Evolutionary conservation across 1,284 basidiomycete genomes (phyloP).

Genomic region (Tilletia indica): DNA sequence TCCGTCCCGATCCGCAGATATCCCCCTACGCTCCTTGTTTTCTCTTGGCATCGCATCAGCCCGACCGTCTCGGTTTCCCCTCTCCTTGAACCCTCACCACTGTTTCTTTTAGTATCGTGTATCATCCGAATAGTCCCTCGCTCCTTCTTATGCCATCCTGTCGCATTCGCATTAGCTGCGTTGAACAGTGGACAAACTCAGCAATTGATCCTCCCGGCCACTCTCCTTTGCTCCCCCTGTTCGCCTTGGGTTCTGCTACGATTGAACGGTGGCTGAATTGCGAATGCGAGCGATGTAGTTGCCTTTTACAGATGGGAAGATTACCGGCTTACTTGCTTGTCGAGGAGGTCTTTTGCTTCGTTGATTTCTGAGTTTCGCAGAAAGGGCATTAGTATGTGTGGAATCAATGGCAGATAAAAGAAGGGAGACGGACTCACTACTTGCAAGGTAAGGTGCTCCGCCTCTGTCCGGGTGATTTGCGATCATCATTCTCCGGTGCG

Average conservation of each 20-base stretch:
- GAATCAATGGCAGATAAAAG: background rate
- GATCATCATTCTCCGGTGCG: conserved; percentile 57
- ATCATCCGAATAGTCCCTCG: conserved; percentile 1
- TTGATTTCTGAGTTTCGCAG: conserved; percentile 43
- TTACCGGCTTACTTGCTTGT: conserved; percentile 45
- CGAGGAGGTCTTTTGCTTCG: conserved; percentile 54
- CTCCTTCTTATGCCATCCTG: no score
- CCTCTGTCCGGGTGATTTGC: conserved; percentile 91
- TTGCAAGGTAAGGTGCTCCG: conserved; percentile 92
- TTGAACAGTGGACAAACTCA: background rate
- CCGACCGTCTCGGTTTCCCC: background rate
- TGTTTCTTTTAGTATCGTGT: background rate
- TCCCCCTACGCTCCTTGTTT: no score
- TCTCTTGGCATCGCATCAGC: background rate
- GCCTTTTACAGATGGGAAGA: background rate
- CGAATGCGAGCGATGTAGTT: background rate
- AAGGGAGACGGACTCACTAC: conserved; percentile 59
- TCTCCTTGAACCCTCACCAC: background rate
- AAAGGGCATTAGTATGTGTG: background rate
- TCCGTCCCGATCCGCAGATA: no score
- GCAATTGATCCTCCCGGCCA: background rate
- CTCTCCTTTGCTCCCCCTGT: background rate
- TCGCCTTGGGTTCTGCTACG: background rate
- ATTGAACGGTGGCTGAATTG: conserved; percentile 2
- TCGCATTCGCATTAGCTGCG: background rate